phyloP scores from a whole-genome alignment of 73 alveolate genomes.

The Tetrahymena malaccensis region DNA sequence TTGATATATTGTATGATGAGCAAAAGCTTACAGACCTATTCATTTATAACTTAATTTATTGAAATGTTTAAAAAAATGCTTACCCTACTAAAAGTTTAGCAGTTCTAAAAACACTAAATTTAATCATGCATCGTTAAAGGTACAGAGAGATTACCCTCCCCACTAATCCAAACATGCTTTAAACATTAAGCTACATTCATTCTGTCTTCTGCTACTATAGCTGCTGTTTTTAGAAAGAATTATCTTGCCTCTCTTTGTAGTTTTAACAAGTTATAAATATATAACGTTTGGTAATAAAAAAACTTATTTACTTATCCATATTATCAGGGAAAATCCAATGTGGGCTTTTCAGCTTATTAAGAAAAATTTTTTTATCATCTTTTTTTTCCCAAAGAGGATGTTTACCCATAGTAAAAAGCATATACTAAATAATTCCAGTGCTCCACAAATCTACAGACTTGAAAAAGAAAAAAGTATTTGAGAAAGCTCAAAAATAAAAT shows the following conservation, averaged over 20 bases:
- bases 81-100: neutral
- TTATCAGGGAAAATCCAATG: conserved; percentile 5
- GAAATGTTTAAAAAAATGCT: too few relatives aligned
- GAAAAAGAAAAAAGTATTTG: neutral
- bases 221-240: neutral
- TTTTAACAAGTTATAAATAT: too few relatives aligned
- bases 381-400: neutral
- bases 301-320: neutral
- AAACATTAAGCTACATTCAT: neutral
- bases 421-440: conserved; percentile 8
- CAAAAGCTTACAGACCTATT: neutral
- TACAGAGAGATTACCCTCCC: neutral
- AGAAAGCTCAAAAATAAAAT: neutral
- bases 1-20: neutral
- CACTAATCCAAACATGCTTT: neutral
- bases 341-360: neutral
- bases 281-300: too few relatives aligned
- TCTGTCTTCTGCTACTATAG: neutral
- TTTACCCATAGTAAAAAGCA: conserved; percentile 1
- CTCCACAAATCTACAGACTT: conserved; percentile 28
- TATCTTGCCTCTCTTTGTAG: neutral
- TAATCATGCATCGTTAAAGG: neutral
- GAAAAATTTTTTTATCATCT: neutral
- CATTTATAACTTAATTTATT: neutral
- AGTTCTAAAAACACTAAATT: neutral